A percentile compares a stretch with the other conserved stretches of the same genome.
Evolutionary conservation across 192 early-diverging fungal genomes (phyloP).

Genomic region (Kickxella alabastrina): DNA sequence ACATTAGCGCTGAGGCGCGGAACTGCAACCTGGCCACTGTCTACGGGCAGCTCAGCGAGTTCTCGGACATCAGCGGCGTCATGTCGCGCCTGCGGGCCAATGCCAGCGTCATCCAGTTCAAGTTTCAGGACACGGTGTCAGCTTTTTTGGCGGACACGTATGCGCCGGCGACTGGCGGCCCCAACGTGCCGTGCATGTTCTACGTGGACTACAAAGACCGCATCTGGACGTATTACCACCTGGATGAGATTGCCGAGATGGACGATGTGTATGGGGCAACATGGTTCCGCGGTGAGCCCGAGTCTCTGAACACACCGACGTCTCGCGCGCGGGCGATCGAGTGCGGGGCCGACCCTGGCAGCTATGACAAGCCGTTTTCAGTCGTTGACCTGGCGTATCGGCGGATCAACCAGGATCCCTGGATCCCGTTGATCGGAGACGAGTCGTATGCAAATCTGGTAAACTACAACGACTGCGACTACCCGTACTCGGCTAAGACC

Average conservation of each 20-base stretch:
- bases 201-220: conserved; percentile 53
- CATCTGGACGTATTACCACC: conserved; percentile 51
- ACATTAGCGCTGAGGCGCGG: conserved; percentile 7
- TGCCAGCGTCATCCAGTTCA: conserved; percentile 50
- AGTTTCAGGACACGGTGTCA: conserved; percentile 51
- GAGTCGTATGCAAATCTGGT: conserved; percentile 13
- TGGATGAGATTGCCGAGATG: conserved; percentile 49
- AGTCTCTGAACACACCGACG: conserved; percentile 14
- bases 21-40: conserved; percentile 13
- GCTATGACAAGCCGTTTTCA: conserved; percentile 46
- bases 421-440: conserved; percentile 35
- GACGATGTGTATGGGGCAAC: conserved; percentile 52
- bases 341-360: conserved; percentile 13
- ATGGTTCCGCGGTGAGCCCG: conserved; percentile 36
- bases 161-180: conserved; percentile 47
- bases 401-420: conserved; percentile 44
- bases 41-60: conserved; percentile 35
- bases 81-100: conserved; percentile 42
- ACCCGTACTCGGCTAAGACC: conserved; percentile 40
- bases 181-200: conserved; percentile 52
- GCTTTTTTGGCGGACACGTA: conserved; percentile 48
- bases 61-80: conserved; percentile 30
- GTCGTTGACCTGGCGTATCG: conserved; percentile 45
- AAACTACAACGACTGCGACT: conserved; percentile 6
- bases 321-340: conserved; percentile 11